phyloP scores from a whole-genome alignment of 176 grass and related monocot species.

The Tillandsia leiboldiana region DNA sequence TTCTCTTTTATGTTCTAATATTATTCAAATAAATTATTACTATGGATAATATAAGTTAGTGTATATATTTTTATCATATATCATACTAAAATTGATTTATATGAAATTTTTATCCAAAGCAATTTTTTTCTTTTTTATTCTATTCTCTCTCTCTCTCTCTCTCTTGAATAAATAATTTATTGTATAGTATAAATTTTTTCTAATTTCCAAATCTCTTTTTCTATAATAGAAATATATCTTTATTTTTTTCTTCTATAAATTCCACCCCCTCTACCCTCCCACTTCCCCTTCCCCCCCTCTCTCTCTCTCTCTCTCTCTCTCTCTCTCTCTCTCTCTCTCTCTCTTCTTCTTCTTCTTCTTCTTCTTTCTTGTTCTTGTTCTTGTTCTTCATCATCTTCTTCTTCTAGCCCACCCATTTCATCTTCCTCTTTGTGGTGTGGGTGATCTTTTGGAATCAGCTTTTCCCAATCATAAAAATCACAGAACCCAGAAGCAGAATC shows the following conservation, averaged over 20 bases:
- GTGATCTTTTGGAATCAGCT: neutral
- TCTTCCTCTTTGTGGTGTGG: neutral
- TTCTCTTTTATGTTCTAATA: neutral
- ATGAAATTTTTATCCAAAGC: too few species aligned
- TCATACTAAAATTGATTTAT: too few species aligned
- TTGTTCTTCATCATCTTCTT: neutral
- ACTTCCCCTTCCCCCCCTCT: neutral
- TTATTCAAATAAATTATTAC: too few species aligned
- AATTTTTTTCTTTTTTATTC: too few species aligned
- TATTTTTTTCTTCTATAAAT: constrained; percentile 3
- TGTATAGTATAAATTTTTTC: neutral
- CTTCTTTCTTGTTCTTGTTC: neutral
- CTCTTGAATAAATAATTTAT: neutral
- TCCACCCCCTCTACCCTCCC: neutral
- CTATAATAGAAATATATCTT: neutral
- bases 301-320: neutral
- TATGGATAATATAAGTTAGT: too few species aligned
- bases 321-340: neutral
- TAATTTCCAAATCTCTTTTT: neutral
- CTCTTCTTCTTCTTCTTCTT: neutral
- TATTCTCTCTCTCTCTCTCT: neutral
- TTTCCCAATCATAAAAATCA: neutral
- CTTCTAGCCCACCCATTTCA: neutral
- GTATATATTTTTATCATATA: too few species aligned
- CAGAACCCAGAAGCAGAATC: neutral